Base-by-base conservation (phyloP, 164 flowering plant genomes). In the Amborella trichopoda region DNA sequence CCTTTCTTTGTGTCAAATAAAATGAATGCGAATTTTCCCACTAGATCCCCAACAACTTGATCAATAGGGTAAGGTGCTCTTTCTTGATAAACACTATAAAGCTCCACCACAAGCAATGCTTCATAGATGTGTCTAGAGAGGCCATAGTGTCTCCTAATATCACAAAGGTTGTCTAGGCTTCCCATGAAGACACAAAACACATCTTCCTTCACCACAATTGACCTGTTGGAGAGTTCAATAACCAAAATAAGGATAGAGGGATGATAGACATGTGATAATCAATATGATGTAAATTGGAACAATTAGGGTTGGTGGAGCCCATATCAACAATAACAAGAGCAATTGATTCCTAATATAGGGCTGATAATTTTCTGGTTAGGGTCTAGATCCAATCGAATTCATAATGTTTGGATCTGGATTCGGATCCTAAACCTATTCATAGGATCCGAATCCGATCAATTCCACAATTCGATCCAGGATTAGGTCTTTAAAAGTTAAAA, bases 21-120 rank as follows among this genome's bases (percentile, higher is more conserved):
- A 40, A 75, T 19, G 48, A 78, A 78, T 4, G 81, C 68, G 22
- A 73, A 78, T 28, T 67, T 75, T 6, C 84, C 84, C 3, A 64
- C 44, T 16, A 78, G 62, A 34, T 70, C 74, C 42, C 44, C 70
- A 14, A 78, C 47, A 44, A 75, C 81, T 54, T 78, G 78, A 51
- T 78, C 81, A 22, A 75, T 44, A n/a, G 81, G 85, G 48, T 71
- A 75, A 0, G 79, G 78, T 16, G 68, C 84, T 11, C 81, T 54
- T 28, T 78, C 81, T 16, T 74, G 62, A n/a, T 75, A 20, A 39
- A 55, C 65, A 27, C 54, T 71, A 14, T 70, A 78, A 17, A 80
- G 77, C 51, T 75, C 79, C 8, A 78, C 38, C 17, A 73, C 55
- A 11, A 76, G 50, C 68, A 65, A 61, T 42, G 68, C 69, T 19